These are phyloP conservation scores for Dryadomyces quercus-mongolicae DNA, from an alignment of 2,329 filamentous ascomycete genomes.

Conservation along the genomic window DNA sequence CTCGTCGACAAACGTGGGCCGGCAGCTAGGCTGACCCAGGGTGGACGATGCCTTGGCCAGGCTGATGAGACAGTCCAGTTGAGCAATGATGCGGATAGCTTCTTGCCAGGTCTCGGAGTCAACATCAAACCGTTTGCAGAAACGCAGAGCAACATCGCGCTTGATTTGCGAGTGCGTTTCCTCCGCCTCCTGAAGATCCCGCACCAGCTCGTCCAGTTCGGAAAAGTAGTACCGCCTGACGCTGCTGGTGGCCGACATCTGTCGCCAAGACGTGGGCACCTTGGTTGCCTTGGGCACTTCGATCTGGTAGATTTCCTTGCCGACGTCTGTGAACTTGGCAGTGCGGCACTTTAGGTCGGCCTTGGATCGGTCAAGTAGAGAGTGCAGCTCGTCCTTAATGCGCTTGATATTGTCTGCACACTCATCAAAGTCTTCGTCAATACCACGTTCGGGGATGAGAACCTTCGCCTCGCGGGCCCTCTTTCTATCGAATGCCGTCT, in stretches of 20 bases:
- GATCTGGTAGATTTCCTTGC: constrained; percentile 94
- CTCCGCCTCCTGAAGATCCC: constrained; percentile 83
- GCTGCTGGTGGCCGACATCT: constrained; percentile 87
- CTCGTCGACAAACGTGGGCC: constrained; percentile 75
- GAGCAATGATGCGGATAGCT: constrained; percentile 79
- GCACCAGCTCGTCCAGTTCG: constrained; percentile 69
- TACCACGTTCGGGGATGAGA: constrained; percentile 72
- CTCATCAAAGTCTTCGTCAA: constrained; percentile 84
- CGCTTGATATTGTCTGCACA: constrained; percentile 67
- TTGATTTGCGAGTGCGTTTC: constrained; percentile 87
- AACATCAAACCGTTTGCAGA: constrained; percentile 80
- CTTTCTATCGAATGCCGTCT: constrained; percentile 75
- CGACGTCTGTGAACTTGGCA: constrained; percentile 70
- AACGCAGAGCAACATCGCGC: constrained; percentile 70
- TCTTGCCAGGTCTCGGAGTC: constrained; percentile 78
- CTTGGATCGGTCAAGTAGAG: constrained; percentile 59
- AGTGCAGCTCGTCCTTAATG: constrained; percentile 61
- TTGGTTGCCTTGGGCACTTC: constrained; percentile 79
- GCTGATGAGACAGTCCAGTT: constrained; percentile 90
- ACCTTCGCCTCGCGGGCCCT: constrained; percentile 70
- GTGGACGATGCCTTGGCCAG: constrained; percentile 78
- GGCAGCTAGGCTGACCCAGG: constrained; percentile 76
- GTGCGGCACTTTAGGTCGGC: constrained; percentile 61
- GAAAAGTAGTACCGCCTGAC: constrained; percentile 92
- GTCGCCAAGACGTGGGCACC: constrained; percentile 79